Percentiles rank a stretch among this genome's conserved stretches.
These are phyloP conservation scores for Entoloma clypeatum DNA, from an alignment of 1,284 basidiomycete species.

Conservation along the genomic window DNA sequence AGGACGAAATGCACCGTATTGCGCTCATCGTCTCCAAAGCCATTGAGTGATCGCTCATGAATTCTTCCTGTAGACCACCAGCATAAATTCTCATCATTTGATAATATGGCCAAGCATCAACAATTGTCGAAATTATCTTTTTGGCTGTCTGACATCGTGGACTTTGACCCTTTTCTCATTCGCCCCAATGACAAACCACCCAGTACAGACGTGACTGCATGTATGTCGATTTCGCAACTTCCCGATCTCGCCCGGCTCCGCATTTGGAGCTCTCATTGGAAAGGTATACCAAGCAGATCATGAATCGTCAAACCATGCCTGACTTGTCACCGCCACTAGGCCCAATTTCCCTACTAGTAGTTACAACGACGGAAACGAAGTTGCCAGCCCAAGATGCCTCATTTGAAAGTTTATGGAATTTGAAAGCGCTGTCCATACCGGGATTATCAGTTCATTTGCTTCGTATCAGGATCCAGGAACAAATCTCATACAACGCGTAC, in stretches of 20 bases:
- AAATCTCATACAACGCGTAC: slow-evolving; percentile 48
- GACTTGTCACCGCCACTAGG: slow-evolving; percentile 31
- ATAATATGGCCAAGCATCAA: slow-evolving; percentile 23
- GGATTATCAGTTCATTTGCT: slow-evolving; percentile 49
- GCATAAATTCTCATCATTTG: slow-evolving; percentile 19
- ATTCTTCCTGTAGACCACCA: slow-evolving; percentile 17
- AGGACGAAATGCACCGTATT: slow-evolving; percentile 3
- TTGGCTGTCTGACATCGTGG: slow-evolving; percentile 17
- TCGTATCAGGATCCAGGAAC: slow-evolving; percentile 34
- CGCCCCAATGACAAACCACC: slow-evolving; percentile 17
- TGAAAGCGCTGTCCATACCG: slow-evolving; percentile 28
- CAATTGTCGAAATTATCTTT: slow-evolving; percentile 25
- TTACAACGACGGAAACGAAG: slow-evolving; percentile 31
- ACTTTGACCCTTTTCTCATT: slow-evolving; percentile 23
- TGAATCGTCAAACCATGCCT: slow-evolving; percentile 3
- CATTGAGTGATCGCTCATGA: slow-evolving; percentile 11
- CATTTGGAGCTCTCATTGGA: slow-evolving; percentile 43
- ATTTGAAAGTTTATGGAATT: slow-evolving; percentile 23
- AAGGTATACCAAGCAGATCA: slow-evolving; percentile 33
- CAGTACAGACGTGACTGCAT: slow-evolving; percentile 38
- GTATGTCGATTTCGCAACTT: slow-evolving; percentile 45
- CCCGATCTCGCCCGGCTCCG: slow-evolving; percentile 32
- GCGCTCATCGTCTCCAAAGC: neutral
- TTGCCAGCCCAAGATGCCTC: slow-evolving; percentile 30
- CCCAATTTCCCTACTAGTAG: slow-evolving; percentile 52